phyloP scores from a whole-genome alignment of 192 early-diverging fungal genomes.

The Coemansia sp. region DNA sequence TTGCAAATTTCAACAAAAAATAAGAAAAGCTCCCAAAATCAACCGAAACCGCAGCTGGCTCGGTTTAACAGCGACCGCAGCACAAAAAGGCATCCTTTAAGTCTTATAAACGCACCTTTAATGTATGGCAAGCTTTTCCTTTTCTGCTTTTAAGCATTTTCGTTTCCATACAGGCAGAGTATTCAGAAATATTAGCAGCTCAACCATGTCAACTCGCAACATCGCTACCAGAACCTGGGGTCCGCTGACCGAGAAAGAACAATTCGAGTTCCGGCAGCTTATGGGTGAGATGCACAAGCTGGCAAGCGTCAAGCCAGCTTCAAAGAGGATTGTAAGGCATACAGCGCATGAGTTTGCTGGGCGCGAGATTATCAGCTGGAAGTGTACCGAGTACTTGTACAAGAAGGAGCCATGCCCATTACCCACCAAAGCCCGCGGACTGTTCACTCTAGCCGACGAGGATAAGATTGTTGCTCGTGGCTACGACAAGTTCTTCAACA shows the following conservation, averaged over 20 bases:
- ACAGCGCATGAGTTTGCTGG: constrained; percentile 32
- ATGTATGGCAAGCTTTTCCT: neutral
- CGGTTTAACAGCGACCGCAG: too few species aligned
- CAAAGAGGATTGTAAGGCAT: constrained; percentile 35
- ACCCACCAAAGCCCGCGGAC: constrained; percentile 76
- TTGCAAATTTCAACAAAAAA: neutral
- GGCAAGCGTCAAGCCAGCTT: constrained; percentile 8
- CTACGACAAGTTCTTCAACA: constrained; percentile 97
- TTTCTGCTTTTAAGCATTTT: too few species aligned
- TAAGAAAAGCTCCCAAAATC: too few species aligned
- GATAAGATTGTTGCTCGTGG: constrained; percentile 73
- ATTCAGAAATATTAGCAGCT: constrained; percentile 4
- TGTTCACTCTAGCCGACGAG: constrained; percentile 62
- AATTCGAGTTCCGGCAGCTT: constrained; percentile 27
- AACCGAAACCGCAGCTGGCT: too few species aligned
- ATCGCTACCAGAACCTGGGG: constrained; percentile 4
- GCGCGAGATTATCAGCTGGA: constrained; percentile 56
- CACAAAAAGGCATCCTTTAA: too few species aligned
- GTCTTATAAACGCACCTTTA: neutral
- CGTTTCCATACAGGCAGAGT: too few species aligned
- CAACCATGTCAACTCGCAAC: constrained; percentile 1
- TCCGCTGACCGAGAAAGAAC: constrained; percentile 23
- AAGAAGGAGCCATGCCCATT: constrained; percentile 60
- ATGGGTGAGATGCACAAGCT: constrained; percentile 27
- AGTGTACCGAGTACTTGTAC: constrained; percentile 67